These are phyloP conservation scores for Amanita inopinata DNA, from an alignment of 768 basidiomycete species.

Conservation along the genomic window DNA sequence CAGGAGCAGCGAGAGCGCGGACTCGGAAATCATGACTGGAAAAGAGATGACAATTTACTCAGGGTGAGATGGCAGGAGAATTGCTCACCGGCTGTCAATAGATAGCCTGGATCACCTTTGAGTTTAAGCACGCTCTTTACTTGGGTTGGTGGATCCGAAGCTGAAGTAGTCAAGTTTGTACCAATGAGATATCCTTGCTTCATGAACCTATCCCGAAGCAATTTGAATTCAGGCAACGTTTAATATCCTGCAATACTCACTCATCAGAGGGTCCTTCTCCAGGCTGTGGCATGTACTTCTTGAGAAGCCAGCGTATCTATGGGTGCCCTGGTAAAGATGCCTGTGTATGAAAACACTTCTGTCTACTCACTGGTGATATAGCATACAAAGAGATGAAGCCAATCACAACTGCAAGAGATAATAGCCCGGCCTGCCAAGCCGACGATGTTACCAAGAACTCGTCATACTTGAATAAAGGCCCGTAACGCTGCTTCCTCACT, in stretches of 20 bases:
- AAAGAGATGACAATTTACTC: slow-evolving; percentile 9
- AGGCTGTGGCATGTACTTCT: slow-evolving; percentile 37
- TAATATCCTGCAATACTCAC: too few relatives aligned
- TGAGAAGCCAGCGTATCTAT: slow-evolving; percentile 49
- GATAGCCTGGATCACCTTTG: slow-evolving; percentile 72
- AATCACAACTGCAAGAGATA: slow-evolving; percentile 19
- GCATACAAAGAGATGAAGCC: slow-evolving; percentile 18
- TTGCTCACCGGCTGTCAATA: slow-evolving; percentile 40
- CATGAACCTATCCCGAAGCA: slow-evolving; percentile 37
- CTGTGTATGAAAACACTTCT: not conserved
- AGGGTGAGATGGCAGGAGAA: not conserved
- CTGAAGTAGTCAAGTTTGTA: slow-evolving; percentile 63
- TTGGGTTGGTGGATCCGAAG: slow-evolving; percentile 32
- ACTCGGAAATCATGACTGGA: slow-evolving; percentile 69
- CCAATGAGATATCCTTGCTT: slow-evolving; percentile 50
- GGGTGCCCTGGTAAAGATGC: not conserved
- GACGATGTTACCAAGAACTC: slow-evolving; percentile 47
- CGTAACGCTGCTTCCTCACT: slow-evolving; percentile 38
- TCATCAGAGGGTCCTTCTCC: slow-evolving; percentile 57
- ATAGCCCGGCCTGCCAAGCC: slow-evolving; percentile 28
- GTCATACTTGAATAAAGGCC: slow-evolving; percentile 64
- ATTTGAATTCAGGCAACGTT: too few relatives aligned
- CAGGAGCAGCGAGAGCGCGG: slow-evolving; percentile 61
- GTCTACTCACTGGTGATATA: slow-evolving; percentile 31
- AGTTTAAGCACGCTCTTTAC: slow-evolving; percentile 56